These are phyloP conservation scores for Globisporangium nagaii DNA, from an alignment of 352 stramenopile species.

Conservation along the genomic window DNA sequence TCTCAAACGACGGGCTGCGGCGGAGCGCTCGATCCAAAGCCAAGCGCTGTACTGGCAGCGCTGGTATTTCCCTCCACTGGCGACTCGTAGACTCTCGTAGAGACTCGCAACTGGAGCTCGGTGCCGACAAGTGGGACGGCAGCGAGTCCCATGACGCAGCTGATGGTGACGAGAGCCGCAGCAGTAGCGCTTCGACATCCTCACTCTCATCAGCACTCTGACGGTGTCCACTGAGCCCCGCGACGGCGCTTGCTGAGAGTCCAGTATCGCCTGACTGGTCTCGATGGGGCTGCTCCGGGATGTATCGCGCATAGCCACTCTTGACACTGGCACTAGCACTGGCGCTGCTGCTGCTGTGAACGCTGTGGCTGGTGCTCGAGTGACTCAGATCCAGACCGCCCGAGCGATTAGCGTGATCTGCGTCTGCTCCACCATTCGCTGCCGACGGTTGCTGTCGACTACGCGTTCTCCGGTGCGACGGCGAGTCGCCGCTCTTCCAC, in stretches of 20 bases:
- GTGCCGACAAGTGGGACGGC: conserved; percentile 5
- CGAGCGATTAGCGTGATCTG: neutral
- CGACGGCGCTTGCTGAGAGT: no score
- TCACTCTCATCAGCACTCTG: neutral
- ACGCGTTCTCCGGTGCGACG: conserved; percentile 20
- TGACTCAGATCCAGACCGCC: neutral
- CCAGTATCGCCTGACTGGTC: no score
- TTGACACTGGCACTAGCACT: neutral
- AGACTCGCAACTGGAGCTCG: neutral
- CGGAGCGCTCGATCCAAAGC: no score
- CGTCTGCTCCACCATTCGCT: neutral
- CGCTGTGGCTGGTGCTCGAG: no score
- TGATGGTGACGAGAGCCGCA: conserved; percentile 1
- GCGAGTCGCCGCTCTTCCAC: conserved; percentile 24
- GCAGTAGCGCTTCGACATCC: neutral
- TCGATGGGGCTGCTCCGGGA: neutral
- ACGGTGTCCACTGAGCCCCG: no score
- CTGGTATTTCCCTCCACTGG: neutral
- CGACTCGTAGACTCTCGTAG: neutral
- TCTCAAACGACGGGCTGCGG: no score
- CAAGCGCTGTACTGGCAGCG: neutral
- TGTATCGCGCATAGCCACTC: neutral
- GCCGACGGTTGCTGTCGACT: conserved; percentile 1
- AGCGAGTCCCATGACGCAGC: conserved; percentile 20
- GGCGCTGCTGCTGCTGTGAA: no score